Evolutionary conservation across 192 early-diverging fungal species (phyloP).

Genomic region (Polychytrium aggregatum): DNA sequence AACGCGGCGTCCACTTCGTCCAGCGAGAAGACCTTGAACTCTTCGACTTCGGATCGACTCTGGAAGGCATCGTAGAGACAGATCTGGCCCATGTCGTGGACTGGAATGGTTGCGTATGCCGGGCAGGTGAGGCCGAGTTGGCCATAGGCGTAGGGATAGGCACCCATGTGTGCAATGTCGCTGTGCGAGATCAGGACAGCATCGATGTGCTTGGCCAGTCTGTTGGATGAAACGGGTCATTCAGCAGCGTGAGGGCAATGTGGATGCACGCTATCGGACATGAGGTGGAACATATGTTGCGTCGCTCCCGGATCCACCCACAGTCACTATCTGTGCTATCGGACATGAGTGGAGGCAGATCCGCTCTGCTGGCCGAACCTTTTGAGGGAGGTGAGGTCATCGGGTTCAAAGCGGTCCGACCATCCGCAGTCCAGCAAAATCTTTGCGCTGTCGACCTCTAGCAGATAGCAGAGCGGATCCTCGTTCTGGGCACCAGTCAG

Average conservation of each 20-base stretch:
- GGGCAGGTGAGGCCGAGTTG: slow-evolving; percentile 76
- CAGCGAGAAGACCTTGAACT: slow-evolving; percentile 65
- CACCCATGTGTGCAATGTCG: slow-evolving; percentile 79
- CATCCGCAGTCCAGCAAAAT: slow-evolving; percentile 93
- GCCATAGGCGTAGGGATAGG: slow-evolving; percentile 64
- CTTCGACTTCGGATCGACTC: slow-evolving; percentile 51
- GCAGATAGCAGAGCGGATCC: slow-evolving; percentile 78
- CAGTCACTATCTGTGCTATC: too few species aligned
- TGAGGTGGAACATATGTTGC: background rate
- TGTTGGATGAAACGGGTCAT: slow-evolving; percentile 13
- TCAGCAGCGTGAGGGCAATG: slow-evolving; percentile 5
- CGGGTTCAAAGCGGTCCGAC: slow-evolving; percentile 63
- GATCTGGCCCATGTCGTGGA: slow-evolving; percentile 80
- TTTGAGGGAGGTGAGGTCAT: slow-evolving; percentile 53
- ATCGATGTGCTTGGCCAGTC: slow-evolving; percentile 81
- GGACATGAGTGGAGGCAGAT: too few species aligned
- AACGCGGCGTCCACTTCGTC: slow-evolving; percentile 80
- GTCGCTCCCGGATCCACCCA: too few species aligned
- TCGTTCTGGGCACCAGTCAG: slow-evolving; percentile 78
- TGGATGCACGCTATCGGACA: background rate
- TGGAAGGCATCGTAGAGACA: slow-evolving; percentile 72
- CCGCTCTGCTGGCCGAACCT: slow-evolving; percentile 31
- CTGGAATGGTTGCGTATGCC: slow-evolving; percentile 81
- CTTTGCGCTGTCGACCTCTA: slow-evolving; percentile 85
- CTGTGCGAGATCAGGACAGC: slow-evolving; percentile 82